Conservation (phyloP, 306 rosid genomes). For the Pyrus betulifolia region DNA sequence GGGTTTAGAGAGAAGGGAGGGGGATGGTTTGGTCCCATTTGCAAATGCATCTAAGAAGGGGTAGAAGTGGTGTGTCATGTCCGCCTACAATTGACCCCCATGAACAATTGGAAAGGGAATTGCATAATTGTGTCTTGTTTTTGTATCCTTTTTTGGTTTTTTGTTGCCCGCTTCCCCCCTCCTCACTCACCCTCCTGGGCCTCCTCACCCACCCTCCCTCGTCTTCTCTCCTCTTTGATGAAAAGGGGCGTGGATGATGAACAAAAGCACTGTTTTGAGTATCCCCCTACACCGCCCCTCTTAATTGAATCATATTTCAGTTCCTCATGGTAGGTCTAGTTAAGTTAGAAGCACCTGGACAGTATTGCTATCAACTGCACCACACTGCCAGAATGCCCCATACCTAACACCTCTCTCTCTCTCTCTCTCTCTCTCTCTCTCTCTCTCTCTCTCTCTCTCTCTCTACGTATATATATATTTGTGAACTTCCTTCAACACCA, state of each 20-base stretch:
- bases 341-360: constrained; percentile 47
- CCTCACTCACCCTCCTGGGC: background rate
- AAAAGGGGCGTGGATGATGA: constrained; percentile 39
- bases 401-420: background rate
- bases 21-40: constrained; percentile 18
- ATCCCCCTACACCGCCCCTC: constrained; percentile 47
- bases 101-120: constrained; percentile 53
- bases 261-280: constrained; percentile 29
- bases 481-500: background rate
- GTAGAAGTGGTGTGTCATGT: constrained; percentile 56
- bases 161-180: background rate
- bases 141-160: constrained; percentile 27
- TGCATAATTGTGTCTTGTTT: constrained; percentile 61
- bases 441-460: too few species aligned
- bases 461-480: too few species aligned
- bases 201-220: too few species aligned
- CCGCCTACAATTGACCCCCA: constrained; percentile 54
- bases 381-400: constrained; percentile 25
- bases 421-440: too few species aligned
- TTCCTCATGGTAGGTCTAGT: constrained; percentile 24
- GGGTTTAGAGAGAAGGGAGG: constrained; percentile 16
- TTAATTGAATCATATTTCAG: constrained; percentile 22
- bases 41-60: constrained; percentile 66
- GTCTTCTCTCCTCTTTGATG: constrained; percentile 11
- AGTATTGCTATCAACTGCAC: constrained; percentile 23